A percentile compares a stretch with the other conserved stretches of the same genome.
Evolutionary conservation across 2,329 filamentous ascomycete genomes (phyloP).

Genomic region (Monosporascus sp.): DNA sequence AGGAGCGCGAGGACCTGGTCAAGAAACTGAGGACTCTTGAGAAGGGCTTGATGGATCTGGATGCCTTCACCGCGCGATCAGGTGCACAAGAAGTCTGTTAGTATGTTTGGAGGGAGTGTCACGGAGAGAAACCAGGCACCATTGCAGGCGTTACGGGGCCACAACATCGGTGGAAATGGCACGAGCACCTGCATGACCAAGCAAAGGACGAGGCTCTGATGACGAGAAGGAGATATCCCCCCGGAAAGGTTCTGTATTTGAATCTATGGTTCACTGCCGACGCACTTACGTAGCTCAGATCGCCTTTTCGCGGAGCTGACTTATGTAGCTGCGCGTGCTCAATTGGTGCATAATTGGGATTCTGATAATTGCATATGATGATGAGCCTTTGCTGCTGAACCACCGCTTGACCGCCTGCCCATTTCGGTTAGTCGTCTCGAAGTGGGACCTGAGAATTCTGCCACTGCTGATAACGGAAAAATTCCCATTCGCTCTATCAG

Average conservation of each 20-base stretch:
- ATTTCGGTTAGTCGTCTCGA: neutral
- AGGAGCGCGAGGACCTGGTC: slow-evolving; percentile 10
- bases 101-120: no score
- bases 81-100: slow-evolving; percentile 3
- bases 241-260: no score
- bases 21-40: slow-evolving; percentile 18
- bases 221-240: no score
- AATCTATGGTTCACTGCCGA: no score
- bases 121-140: no score
- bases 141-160: no score
- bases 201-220: no score
- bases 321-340: no score
- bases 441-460: neutral
- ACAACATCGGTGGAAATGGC: no score
- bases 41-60: slow-evolving; percentile 17
- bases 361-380: neutral
- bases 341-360: neutral
- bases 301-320: no score
- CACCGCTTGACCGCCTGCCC: neutral
- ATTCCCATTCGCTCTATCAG: neutral
- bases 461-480: neutral
- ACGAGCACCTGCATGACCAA: no score
- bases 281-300: no score
- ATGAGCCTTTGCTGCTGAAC: neutral
- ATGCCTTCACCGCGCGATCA: slow-evolving; percentile 18